Base-by-base conservation (phyloP, 2,329 filamentous ascomycete genomes). In the Cordyceps pruinosa region DNA sequence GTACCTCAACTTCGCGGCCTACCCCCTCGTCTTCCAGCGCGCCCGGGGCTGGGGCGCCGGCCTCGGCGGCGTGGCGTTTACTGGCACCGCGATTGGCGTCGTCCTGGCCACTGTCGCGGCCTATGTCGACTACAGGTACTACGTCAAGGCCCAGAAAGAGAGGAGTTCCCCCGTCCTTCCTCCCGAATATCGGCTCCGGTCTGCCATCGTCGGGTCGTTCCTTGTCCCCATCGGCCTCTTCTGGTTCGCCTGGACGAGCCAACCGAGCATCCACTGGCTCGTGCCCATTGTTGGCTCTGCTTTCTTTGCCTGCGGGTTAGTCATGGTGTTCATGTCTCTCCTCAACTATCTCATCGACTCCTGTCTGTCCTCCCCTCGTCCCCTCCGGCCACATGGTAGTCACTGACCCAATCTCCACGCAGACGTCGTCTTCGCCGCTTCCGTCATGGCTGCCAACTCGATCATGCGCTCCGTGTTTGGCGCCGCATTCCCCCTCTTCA, bases 401-500 rank as follows among this genome's bases (percentile, higher is more conserved):
- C n/a, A n/a, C 23, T 28, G 23, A 45, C 9, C 5, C 7, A 15
- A 19, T 4, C 13, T 7, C 9, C 30, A 32, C 30, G 2, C n/a
- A 52, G 49, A 88, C 69, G 83, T 83, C 46, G 85, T 90, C 64
- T 90, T 84, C 62, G 87, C 88, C 0, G 87, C 87, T 0, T 87
- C 82, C 0, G 85, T 84, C 0, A 73, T 90, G 10, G 87, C 87
- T 2, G 86, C 85, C 45, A 88, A 84, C 68, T 75, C 81, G 2
- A 80, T 89, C 21, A 70, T 89, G n/a, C 81, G 87, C 45, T 86
- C 83, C 0, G 67, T 86, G 9, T 86, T 88, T 59, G 86, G 85
- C 56, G 81, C 84, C 1, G 83, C 79, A 0, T 89, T 89, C 70
- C 86, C 86, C 0, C 74, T 89, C 0, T 89, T 89, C 68, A 86